These are phyloP conservation scores for Eremothecium cymbalariae DNA, from an alignment of 1,139 yeast species.

Conservation along the genomic window DNA sequence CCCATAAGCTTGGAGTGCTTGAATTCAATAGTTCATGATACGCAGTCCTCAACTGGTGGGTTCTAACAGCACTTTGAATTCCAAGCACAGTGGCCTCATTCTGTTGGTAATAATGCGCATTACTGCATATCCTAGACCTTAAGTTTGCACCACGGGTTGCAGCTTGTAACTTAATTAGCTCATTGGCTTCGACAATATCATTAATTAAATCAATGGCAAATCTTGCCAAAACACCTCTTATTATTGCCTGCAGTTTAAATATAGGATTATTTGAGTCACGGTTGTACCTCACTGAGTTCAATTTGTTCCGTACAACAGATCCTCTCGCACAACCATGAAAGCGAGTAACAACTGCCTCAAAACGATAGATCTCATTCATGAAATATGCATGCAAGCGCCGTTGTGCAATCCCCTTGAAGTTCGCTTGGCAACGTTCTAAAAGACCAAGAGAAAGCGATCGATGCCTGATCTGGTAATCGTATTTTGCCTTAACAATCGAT, in stretches of 20 bases:
- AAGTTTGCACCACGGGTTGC: slow-evolving; percentile 31
- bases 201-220: slow-evolving; percentile 42
- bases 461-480: neutral
- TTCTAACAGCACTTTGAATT: slow-evolving; percentile 68
- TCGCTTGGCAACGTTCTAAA: slow-evolving; percentile 3
- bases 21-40: slow-evolving; percentile 62
- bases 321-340: slow-evolving; percentile 45
- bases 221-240: slow-evolving; percentile 44
- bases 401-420: slow-evolving; percentile 22
- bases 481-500: neutral
- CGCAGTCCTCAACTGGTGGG: slow-evolving; percentile 61
- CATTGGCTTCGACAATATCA: slow-evolving; percentile 42
- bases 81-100: slow-evolving; percentile 53
- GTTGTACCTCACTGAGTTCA: slow-evolving; percentile 11
- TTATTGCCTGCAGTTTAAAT: slow-evolving; percentile 33
- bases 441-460: neutral
- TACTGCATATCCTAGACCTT: slow-evolving; percentile 30
- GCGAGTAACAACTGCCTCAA: slow-evolving; percentile 5
- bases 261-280: slow-evolving; percentile 20
- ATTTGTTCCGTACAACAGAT: slow-evolving; percentile 32
- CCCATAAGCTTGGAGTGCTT: slow-evolving; percentile 68
- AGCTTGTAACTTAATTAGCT: slow-evolving; percentile 35
- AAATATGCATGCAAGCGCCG: neutral
- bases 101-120: slow-evolving; percentile 45
- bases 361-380: neutral